phyloP scores from a whole-genome alignment of 106 monocot species.

The Dioscorea alata region DNA sequence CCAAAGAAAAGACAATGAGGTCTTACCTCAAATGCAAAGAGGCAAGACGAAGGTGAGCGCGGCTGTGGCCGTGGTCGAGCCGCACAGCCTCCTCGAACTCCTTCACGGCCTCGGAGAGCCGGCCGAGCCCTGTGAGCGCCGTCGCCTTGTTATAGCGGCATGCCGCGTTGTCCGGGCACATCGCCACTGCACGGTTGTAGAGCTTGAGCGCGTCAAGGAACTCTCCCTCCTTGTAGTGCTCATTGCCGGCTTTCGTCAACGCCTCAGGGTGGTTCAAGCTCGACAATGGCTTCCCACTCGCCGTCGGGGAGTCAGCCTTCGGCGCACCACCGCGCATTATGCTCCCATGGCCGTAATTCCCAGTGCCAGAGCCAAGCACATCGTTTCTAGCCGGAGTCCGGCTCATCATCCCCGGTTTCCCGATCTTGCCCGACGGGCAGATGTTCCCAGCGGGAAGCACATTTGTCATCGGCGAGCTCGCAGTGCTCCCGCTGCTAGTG shows the following conservation, averaged over 20 bases:
- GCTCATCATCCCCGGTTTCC: conserved; percentile 26
- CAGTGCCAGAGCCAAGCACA: conserved; percentile 68
- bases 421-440: conserved; percentile 74
- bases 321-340: conserved; percentile 45
- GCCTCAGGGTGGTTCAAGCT: conserved; percentile 49
- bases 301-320: conserved; percentile 1
- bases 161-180: conserved; percentile 54
- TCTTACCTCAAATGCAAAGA: conserved; percentile 50
- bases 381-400: conserved; percentile 32
- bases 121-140: conserved; percentile 51
- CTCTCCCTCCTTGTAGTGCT: conserved; percentile 55
- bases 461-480: conserved; percentile 40
- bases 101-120: conserved; percentile 52
- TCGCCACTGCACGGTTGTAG: conserved; percentile 50
- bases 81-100: conserved; percentile 57
- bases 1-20: neutral
- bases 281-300: conserved; percentile 1
- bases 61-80: conserved; percentile 37
- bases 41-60: conserved; percentile 52
- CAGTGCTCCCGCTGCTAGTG: conserved; percentile 34
- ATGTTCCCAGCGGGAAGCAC: conserved; percentile 77
- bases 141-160: conserved; percentile 71
- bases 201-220: conserved; percentile 50
- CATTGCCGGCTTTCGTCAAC: conserved; percentile 62
- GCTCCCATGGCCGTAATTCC: conserved; percentile 81